Base-by-base conservation (phyloP, 2,329 filamentous ascomycete species). In the Corinectria fuckeliana region DNA sequence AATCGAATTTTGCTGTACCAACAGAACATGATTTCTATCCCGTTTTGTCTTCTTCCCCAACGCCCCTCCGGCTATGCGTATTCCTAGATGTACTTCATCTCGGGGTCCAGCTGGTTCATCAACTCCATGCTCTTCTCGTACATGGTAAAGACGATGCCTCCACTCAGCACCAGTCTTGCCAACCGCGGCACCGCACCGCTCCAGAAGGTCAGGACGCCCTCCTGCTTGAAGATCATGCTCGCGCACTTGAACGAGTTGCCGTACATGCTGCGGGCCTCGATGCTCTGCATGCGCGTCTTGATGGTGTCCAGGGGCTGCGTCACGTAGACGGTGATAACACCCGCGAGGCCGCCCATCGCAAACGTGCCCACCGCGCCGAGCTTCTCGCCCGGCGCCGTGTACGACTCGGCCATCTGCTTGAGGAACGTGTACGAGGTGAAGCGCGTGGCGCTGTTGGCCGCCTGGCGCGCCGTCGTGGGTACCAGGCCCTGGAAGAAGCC, bases 401-500 rank as follows among this genome's bases (percentile, higher is more conserved):
- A 98, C 21, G 91, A 91, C 78, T 95, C 91, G 61, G 93, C 95
- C 63, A 96, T 80, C 76, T 98, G 95, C 78, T 92, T 94, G 66
- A 97, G 82, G 58, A 89, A 91, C 2, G 91, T 97, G 78, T 97
- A 99, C 45, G 90, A 90, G 16, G 91, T 90, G 77, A 99, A 99
- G 14, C 95, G 87, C 1, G 91, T 91, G 1, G 95, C 95, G 42
- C 90, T 94, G 79, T 99, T 99, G 68, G 95, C 94, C 11, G 93
- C 92, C 78, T 99, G 95, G 50, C 95, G 86, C 20, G 93, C 93
- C 4, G 95, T 98, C 2, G 95, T 99, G 0, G 95, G 95, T 8
- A 96, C 88, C 71, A 99, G 95, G 21, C 95, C 95, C 75, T 98
- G 93, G 84, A 99, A 97, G 82, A 99, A 98, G 48, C 94, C 95